Conservation (phyloP, 495 filamentous ascomycete species). For the Hyaloscypha hepaticicola region DNA sequence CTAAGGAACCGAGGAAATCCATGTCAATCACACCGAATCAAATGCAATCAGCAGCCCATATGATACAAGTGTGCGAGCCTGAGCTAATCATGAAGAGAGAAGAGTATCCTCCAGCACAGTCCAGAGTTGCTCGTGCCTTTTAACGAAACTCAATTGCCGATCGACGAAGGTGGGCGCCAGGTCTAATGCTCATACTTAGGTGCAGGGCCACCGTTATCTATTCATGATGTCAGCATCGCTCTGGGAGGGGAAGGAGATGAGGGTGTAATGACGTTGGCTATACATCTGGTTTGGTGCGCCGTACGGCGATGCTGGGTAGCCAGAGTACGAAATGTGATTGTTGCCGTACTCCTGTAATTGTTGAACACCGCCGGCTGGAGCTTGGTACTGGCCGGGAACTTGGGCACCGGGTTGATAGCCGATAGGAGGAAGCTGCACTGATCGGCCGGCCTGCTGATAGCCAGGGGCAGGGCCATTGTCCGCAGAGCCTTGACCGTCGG, state of each 20-base stretch:
- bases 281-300: slow-evolving; percentile 72
- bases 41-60: slow-evolving; percentile 35
- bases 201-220: slow-evolving; percentile 31
- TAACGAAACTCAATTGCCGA: slow-evolving; percentile 11
- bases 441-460: slow-evolving; percentile 59
- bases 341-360: slow-evolving; percentile 64
- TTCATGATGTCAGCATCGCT: slow-evolving; percentile 25
- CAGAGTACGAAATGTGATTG: slow-evolving; percentile 47
- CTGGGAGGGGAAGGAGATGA: slow-evolving; percentile 21
- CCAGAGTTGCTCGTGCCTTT: background rate
- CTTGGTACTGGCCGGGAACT: slow-evolving; percentile 65
- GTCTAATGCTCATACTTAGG: slow-evolving; percentile 35
- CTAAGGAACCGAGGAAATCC: slow-evolving; percentile 28
- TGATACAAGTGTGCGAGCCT: slow-evolving; percentile 30
- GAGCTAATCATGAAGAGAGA: slow-evolving; percentile 19
- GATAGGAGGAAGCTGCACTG: slow-evolving; percentile 78
- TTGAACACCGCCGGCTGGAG: slow-evolving; percentile 59
- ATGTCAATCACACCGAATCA: slow-evolving; percentile 30
- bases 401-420: slow-evolving; percentile 70
- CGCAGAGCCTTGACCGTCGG: slow-evolving; percentile 57
- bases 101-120: slow-evolving; percentile 1
- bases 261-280: slow-evolving; percentile 64
- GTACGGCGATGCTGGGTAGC: slow-evolving; percentile 75
- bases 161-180: slow-evolving; percentile 10
- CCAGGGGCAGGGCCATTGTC: slow-evolving; percentile 57